phyloP scores from a whole-genome alignment of 768 basidiomycete species.

The Boletus rubropictus region DNA sequence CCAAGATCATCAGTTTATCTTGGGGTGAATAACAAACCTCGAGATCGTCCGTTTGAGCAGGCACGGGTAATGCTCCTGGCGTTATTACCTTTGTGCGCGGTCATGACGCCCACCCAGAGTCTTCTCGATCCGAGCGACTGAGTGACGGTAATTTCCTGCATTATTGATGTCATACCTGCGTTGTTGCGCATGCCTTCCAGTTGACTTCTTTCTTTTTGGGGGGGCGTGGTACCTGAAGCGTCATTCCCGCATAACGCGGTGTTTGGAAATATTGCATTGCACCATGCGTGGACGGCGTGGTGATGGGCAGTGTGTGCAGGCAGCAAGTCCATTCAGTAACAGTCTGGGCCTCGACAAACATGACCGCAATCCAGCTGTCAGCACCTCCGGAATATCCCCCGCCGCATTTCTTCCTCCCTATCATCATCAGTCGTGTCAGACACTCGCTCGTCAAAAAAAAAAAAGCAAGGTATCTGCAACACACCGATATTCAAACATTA shows the following conservation, averaged over 20 bases:
- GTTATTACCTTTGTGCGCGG: too few species aligned
- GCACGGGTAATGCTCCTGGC: background rate
- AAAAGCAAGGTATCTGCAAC: conserved; percentile 19
- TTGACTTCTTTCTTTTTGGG: too few species aligned
- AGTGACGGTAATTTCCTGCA: background rate
- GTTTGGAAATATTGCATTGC: background rate
- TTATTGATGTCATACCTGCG: background rate
- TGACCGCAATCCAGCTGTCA: conserved; percentile 16
- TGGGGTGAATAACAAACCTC: background rate
- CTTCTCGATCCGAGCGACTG: background rate
- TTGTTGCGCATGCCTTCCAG: too few species aligned
- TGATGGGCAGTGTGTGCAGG: background rate
- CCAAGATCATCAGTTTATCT: background rate
- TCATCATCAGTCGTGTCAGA: conserved; percentile 3
- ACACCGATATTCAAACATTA: conserved; percentile 96
- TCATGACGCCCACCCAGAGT: background rate
- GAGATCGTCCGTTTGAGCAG: background rate
- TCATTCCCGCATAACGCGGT: background rate
- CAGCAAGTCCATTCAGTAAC: background rate
- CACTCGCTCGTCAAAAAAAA: background rate
- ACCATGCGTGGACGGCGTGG: background rate
- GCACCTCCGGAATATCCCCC: conserved; percentile 52
- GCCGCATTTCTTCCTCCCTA: conserved; percentile 70
- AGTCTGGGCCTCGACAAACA: background rate
- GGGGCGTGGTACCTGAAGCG: too few species aligned